Conservation (phyloP, 768 basidiomycete species). For the Mrakia hoshinonis region DNA sequence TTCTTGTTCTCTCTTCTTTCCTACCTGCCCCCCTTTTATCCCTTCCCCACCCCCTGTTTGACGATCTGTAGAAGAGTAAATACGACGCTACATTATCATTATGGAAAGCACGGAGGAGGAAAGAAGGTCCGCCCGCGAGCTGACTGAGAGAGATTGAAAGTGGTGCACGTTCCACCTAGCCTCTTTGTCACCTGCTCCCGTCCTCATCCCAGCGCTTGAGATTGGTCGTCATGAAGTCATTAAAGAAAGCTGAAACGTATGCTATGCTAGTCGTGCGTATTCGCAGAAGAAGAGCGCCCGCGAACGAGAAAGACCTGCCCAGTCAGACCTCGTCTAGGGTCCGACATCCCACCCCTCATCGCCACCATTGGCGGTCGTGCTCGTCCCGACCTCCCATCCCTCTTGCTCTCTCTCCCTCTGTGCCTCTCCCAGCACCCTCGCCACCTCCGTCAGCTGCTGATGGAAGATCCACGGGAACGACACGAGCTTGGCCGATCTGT, state of each 20-base stretch:
- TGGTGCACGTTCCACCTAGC: background rate
- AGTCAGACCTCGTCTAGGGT: no score
- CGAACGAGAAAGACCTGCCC: no score
- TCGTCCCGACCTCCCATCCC: background rate
- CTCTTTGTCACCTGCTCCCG: no score
- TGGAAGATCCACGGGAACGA: slow-evolving; percentile 39
- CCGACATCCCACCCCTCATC: background rate
- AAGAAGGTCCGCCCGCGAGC: no score
- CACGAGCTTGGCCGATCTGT: slow-evolving; percentile 33
- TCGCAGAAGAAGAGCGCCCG: no score
- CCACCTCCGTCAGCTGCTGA: slow-evolving; percentile 33
- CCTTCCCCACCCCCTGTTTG: background rate
- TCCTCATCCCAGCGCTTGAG: no score
- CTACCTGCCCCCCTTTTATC: background rate
- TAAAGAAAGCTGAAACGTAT: no score
- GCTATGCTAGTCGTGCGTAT: no score
- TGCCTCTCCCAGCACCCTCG: background rate
- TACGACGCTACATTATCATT: no score
- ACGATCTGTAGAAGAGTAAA: background rate
- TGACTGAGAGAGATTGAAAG: no score
- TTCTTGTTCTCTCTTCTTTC: background rate
- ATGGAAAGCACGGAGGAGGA: no score
- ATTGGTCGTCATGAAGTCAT: no score
- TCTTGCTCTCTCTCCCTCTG: background rate
- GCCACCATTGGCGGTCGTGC: background rate